These are phyloP conservation scores for Tolypocladium amazonense DNA, from an alignment of 2,329 filamentous ascomycete genomes.

Conservation along the genomic window DNA sequence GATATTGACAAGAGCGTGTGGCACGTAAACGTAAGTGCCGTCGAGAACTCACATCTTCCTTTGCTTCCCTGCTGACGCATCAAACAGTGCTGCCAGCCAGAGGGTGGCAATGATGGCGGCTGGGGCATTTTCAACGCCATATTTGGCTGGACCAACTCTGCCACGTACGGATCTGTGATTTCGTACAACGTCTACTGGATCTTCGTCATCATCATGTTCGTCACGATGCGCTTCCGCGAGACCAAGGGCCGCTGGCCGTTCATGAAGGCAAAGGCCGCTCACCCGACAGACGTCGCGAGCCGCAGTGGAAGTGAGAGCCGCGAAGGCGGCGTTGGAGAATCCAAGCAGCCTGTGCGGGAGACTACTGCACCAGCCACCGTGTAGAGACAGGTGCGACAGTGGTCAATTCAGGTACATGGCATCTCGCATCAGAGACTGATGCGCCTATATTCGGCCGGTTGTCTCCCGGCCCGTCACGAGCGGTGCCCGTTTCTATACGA, in stretches of 20 bases:
- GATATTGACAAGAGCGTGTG: constrained; percentile 70
- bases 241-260: constrained; percentile 37
- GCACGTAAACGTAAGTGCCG: constrained; percentile 61
- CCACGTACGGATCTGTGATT: constrained; percentile 77
- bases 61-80: neutral
- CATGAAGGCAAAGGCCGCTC: constrained; percentile 20
- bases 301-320: constrained; percentile 16
- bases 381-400: neutral
- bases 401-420: neutral
- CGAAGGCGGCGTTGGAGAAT: constrained; percentile 9
- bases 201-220: constrained; percentile 58
- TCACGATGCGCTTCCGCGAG: constrained; percentile 58
- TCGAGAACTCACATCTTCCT: neutral
- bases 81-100: constrained; percentile 62
- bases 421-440: neutral
- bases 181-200: constrained; percentile 87
- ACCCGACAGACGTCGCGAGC: constrained; percentile 6
- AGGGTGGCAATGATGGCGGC: constrained; percentile 60
- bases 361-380: constrained; percentile 12
- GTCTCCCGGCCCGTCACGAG: neutral
- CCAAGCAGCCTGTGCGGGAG: constrained; percentile 14
- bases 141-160: constrained; percentile 80
- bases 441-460: neutral
- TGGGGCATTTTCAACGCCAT: constrained; percentile 86
- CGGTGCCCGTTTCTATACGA: neutral